These are phyloP conservation scores for Mrakia blollopis DNA, from an alignment of 768 basidiomycete genomes.

Conservation along the genomic window DNA sequence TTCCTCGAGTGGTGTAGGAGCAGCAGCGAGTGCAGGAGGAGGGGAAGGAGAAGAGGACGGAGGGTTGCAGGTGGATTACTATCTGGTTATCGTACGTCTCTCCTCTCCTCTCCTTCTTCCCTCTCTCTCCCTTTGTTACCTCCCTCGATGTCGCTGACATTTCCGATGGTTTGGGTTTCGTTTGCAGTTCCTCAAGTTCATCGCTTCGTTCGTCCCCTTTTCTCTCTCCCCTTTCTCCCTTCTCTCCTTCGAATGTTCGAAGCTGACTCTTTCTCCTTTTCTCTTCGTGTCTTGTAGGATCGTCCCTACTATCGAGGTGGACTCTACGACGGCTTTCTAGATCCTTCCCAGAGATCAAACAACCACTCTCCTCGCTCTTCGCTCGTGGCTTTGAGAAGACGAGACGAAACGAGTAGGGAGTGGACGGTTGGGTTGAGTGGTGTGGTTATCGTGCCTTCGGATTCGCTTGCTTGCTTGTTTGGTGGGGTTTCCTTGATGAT, in stretches of 20 bases:
- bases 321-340: slow-evolving; percentile 35
- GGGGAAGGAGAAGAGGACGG: slow-evolving; percentile 59
- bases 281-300: slow-evolving; percentile 52
- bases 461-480: too few species aligned
- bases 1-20: slow-evolving; percentile 48
- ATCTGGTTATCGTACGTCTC: slow-evolving; percentile 43
- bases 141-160: too few species aligned
- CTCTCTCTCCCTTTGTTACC: neutral
- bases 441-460: too few species aligned
- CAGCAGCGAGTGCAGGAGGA: slow-evolving; percentile 47
- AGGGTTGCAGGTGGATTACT: slow-evolving; percentile 95
- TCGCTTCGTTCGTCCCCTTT: slow-evolving; percentile 51
- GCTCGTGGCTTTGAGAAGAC: neutral
- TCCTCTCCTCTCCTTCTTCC: too few species aligned
- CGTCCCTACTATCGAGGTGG: slow-evolving; percentile 95
- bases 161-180: neutral
- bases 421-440: neutral
- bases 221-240: neutral
- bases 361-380: neutral
- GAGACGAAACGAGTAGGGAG: neutral
- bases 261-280: neutral
- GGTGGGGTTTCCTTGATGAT: too few species aligned
- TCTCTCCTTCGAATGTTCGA: too few species aligned
- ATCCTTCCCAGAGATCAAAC: too few species aligned
- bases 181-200: slow-evolving; percentile 85